Evolutionary conservation across 2,329 filamentous ascomycete species (phyloP), one percentile per base, ranked within the genome.

Genomic region (Sordariomycetes sp.): DNA sequence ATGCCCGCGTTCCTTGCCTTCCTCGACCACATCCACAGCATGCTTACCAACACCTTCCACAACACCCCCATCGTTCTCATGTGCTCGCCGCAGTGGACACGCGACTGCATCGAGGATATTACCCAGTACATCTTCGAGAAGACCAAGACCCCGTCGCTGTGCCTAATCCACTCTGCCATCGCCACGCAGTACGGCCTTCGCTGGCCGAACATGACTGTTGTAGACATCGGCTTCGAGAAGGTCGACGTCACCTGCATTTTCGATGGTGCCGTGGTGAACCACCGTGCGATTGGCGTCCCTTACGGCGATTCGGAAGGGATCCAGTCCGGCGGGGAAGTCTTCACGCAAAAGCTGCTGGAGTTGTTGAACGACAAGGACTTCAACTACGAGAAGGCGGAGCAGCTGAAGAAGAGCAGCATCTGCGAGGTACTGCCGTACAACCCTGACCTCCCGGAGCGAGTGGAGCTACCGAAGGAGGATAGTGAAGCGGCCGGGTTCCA

Each of bases 41-140:
- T 89, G 54, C 82, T 99, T 60, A 94, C 90, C 61, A 91, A 90
- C 28, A 90, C 90, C 3, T 94, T 96, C 70, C 94, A 97, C 74
- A 97, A 97, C 74, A 97, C 93, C 0, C 92, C 94, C 1, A 90
- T 99, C 63, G 80, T 97, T 70, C 83, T 99, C 62, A 88, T 97
- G 72, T 83, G 88, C 8, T 89, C 96, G 64, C 92, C 94, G 3
- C 87, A 86, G 64, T 99, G 94, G 93, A 91, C 90, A 3, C 84
- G 88, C 10, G 86, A 88, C 61, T 91, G 97, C 71, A 87, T 87
- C 69, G 93, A 97, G 72, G 82, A 82, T 46, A 86, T 99, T 63
- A 89, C 92, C 16, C 90, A 94, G 62, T 99, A 96, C 76, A 84
- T 97, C 63, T 99, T 99, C 67, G 94, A 99, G 73, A 95, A 94